These are phyloP conservation scores for Eimeria tenella DNA, from an alignment of 169 alveolate genomes.

Conservation along the genomic window DNA sequence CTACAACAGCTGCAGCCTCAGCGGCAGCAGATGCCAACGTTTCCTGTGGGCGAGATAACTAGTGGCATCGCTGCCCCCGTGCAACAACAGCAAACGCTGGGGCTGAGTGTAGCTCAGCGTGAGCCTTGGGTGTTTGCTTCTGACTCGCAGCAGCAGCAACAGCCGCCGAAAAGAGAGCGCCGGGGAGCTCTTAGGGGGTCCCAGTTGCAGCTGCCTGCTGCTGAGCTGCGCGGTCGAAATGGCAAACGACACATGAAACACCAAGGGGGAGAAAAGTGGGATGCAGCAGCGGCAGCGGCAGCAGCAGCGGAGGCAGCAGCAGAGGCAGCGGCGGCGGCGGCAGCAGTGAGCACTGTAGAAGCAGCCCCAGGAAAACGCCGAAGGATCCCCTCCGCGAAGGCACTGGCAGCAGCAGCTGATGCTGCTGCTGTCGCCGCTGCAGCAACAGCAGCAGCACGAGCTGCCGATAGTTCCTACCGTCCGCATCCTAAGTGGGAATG, in stretches of 20 bases:
- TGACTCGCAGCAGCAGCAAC: slow-evolving; percentile 31
- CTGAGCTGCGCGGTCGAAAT: neutral
- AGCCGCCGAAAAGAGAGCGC: neutral
- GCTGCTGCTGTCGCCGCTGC: slow-evolving; percentile 67
- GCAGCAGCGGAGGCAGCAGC: slow-evolving; percentile 63
- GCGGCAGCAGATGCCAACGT: slow-evolving; percentile 3
- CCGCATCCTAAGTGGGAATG: slow-evolving; percentile 8
- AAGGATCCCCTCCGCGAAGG: slow-evolving; percentile 33
- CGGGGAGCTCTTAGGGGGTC: neutral
- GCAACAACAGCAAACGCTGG: slow-evolving; percentile 2
- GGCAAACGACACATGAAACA: neutral
- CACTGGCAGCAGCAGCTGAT: slow-evolving; percentile 54
- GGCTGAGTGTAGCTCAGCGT: neutral
- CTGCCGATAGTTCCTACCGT: slow-evolving; percentile 27
- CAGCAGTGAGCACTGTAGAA: slow-evolving; percentile 13
- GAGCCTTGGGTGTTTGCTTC: neutral
- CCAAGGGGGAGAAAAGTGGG: neutral
- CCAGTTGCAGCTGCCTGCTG: slow-evolving; percentile 53
- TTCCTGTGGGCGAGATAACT: no score
- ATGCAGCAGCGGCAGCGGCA: slow-evolving; percentile 35
- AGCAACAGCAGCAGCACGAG: slow-evolving; percentile 56
- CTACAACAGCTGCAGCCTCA: slow-evolving; percentile 41
- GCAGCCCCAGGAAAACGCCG: slow-evolving; percentile 45
- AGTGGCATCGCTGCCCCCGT: neutral
- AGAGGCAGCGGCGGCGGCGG: slow-evolving; percentile 60